Evolutionary conservation across 352 stramenopile species (phyloP), one percentile per base, ranked within the genome.

Genomic region (Phytophthora hybrid): DNA sequence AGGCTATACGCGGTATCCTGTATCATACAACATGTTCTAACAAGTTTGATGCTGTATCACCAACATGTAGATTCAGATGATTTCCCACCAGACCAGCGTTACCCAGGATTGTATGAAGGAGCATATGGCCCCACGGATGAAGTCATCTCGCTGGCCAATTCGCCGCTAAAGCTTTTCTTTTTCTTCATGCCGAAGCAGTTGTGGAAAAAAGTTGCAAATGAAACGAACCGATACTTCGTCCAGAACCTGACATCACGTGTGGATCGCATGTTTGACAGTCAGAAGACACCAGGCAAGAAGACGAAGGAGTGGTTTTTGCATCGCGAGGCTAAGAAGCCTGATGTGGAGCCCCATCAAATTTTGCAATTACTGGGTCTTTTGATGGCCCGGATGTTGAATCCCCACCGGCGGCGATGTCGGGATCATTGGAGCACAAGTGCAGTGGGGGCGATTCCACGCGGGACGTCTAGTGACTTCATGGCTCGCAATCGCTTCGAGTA

Each of bases 291-390:
- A 2, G 32, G 51, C 1, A 68, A 68, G 8, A 61, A 60, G 23
- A 11, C 51, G 7, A 54, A 54, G 52, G 61, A 52, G 10, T 3
- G 44, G 18, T 47, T 61, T 10, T 34, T 55, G 34, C 10, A 61
- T 4, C 19, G 23, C 9, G 61, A 69, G 16, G n/a, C 37, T 11
- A 55, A 44, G n/a, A 32, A 69, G 10, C 13, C 7, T 5, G 51
- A 61, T 4, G 53, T 69, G 5, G 3, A 60, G 21, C 21, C 61
- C 0, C 61, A 69, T 32, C 49, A 61, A 47, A 56, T 68, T 0
- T 9, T 68, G 23, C 37, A 10, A 32, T 3, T 46, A 4, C 4
- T 66, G 9, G 59, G 59, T 1, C 32, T 66, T 13, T 11, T 58
- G 18, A 58, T 66, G 1, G 59, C 59, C 10, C 19, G 46, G 3